Evolutionary conservation across 495 filamentous ascomycete genomes (phyloP), one percentile per base, ranked within the genome.

Genomic region (Durotheca rogersii): DNA sequence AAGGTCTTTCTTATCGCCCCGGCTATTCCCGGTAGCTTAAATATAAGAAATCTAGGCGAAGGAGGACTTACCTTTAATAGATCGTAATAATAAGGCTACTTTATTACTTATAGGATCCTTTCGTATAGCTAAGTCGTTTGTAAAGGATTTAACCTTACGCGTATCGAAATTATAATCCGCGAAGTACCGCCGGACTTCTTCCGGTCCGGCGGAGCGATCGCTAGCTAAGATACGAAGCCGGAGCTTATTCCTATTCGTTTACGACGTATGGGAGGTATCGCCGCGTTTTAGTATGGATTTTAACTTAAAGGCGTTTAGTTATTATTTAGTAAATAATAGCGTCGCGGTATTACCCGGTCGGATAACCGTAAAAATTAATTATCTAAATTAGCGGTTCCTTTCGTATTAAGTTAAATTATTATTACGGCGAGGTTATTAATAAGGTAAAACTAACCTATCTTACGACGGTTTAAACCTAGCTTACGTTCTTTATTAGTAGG

Each of bases 331-430:
- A 79, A 75, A 82, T 72, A 64, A 67, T 74, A 72, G 68, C 69
- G 61, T 74, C 73, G 72, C 70, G 71, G 75, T 76, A 83, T 72
- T 83, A 76, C 77, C 77, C 72, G 70, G 77, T 82, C 78, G 70
- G 78, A 82, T 76, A 83, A 75, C 77, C 75, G 77, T 75, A 82
- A 79, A 82, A 82, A 82, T 78, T 75, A 82, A 83, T 81, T 83
- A 82, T 83, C 75, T 78, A 76, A 84, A 82, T 81, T 67, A 78
- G 74, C 74, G 72, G 78, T 83, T 84, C 75, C 78, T 82, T 78
- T 82, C 80, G 75, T 81, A 83, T 77, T 83, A 81, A 83, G 76
- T 77, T 79, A 67, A 81, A 82, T 81, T 83, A 83, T 78, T 73
- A 73, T 84, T 81, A 72, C 74, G 78, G 72, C 67, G 71, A 77